Percentiles rank a stretch among this genome's conserved stretches.
These are phyloP conservation scores for Pseudogymnoascus sp. DNA, from an alignment of 2,329 filamentous ascomycete species.

Conservation along the genomic window DNA sequence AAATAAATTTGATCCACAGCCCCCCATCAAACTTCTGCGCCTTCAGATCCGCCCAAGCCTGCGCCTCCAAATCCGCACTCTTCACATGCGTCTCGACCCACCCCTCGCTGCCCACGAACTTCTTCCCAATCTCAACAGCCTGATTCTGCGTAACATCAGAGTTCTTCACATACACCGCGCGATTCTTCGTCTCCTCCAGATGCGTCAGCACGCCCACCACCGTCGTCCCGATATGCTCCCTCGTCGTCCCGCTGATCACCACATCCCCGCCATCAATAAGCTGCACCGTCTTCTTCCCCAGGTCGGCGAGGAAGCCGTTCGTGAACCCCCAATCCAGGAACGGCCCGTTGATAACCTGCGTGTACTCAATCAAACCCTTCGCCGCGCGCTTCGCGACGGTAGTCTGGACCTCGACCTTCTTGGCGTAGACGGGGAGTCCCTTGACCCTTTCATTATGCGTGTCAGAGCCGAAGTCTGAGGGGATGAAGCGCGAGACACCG, in stretches of 20 bases:
- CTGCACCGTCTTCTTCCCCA: conserved; percentile 32
- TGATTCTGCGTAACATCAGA: conserved; percentile 36
- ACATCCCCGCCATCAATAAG: conserved; percentile 43
- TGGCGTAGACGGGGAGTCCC: conserved; percentile 41
- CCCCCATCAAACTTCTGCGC: conserved; percentile 23
- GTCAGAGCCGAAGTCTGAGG: conserved; percentile 45
- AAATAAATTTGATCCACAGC: conserved; percentile 29
- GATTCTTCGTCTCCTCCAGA: conserved; percentile 45
- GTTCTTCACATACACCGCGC: conserved; percentile 37
- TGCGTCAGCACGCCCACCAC: conserved; percentile 41
- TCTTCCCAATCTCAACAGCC: conserved; percentile 29
- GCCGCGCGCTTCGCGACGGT: conserved; percentile 34
- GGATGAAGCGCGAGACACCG: conserved; percentile 52
- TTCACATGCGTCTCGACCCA: conserved; percentile 19
- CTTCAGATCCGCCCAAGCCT: conserved; percentile 17
- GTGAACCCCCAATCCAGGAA: conserved; percentile 51
- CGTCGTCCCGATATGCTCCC: conserved; percentile 38
- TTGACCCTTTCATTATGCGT: conserved; percentile 31
- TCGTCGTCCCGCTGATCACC: conserved; percentile 39
- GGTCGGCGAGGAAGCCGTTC: conserved; percentile 36
- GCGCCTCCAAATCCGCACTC: conserved; percentile 15
- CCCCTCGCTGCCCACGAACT: conserved; percentile 24
- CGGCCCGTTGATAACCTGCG: conserved; percentile 40
- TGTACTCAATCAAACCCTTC: conserved; percentile 43
- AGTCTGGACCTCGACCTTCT: conserved; percentile 38